A percentile compares a stretch with the other conserved stretches of the same genome.
Evolutionary conservation across 257 asterid species (phyloP).

Genomic region (Solanum neorickii): DNA sequence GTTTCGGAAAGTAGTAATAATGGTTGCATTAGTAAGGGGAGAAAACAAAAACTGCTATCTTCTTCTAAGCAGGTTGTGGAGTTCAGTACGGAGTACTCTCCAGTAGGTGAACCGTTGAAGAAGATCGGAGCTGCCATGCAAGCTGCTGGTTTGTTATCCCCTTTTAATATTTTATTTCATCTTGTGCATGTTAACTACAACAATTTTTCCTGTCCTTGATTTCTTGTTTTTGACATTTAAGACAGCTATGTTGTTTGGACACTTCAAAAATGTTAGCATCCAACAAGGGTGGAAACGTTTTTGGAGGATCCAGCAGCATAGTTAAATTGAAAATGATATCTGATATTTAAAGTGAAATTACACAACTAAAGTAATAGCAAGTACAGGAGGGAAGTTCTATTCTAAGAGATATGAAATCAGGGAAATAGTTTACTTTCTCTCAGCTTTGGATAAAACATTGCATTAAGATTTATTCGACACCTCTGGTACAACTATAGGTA

Average conservation of each 20-base stretch:
- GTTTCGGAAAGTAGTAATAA: background rate
- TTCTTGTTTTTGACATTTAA: background rate
- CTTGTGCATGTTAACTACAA: background rate
- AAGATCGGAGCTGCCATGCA: conserved; percentile 54
- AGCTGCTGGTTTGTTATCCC: conserved; percentile 44
- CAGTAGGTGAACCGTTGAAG: conserved; percentile 59
- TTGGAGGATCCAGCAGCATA: background rate
- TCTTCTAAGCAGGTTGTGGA: conserved; percentile 51
- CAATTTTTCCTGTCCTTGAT: background rate
- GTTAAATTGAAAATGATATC: background rate
- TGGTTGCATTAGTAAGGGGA: background rate
- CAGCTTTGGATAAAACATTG: background rate
- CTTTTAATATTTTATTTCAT: background rate
- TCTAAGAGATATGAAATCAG: background rate
- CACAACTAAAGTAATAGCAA: background rate
- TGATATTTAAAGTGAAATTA: background rate
- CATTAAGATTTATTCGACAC: background rate
- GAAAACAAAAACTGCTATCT: conserved; percentile 18
- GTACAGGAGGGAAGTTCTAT: background rate
- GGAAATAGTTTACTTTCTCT: background rate
- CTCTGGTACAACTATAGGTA: background rate
- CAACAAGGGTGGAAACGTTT: background rate
- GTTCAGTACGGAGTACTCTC: conserved; percentile 35
- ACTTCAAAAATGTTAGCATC: background rate
- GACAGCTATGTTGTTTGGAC: background rate